Evolutionary conservation across 2,329 filamentous ascomycete species (phyloP), one percentile per base, ranked within the genome.

Genomic region (Alternaria brassicicola): DNA sequence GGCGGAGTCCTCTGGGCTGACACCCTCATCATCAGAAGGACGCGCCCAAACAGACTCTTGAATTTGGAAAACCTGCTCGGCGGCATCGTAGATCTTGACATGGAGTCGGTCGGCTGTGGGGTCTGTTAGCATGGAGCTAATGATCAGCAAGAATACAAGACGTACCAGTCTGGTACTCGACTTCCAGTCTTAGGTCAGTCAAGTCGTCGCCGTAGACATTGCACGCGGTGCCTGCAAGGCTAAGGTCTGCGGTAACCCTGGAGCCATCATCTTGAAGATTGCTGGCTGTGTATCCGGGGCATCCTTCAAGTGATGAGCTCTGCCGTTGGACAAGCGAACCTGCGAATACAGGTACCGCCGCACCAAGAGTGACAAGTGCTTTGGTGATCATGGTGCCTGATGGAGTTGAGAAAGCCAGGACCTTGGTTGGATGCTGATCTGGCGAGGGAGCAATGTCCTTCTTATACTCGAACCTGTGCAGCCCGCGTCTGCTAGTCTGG

Each of bases 41-140:
- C 89, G 85, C 3, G 88, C 83, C 48, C 92, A 82, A 30, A 92
- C 86, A 2, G 83, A 84, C 26, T 88, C 86, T 6, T 90, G 90
- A 2, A 93, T 85, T 72, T 93, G 89, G 67, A 91, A 93, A 49
- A 90, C 88, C 28, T 86, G 82, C 64, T 90, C 84, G 17, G 81
- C 84, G 2, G 83, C 81, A 73, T 93, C 90, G 62, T 88, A 85
- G 56, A 92, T 91, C 68, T 89, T 85, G 67, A 92, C 87, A 71
- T 91, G 89, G 3, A 92, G 82, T 23, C 89, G 87, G 38, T 81
- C 81, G 43, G 86, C 87, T 88, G 23, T 4, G 8, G 5, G 4
- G 2, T 9, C 13, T 28, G 12, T 68, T 41, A 64, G 62, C 36
- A 76, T 64, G 87, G 80, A 6, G 1, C 87, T 87, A 23, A 51